A percentile compares a stretch with the other conserved stretches of the same genome.
Conservation (phyloP, 2,329 filamentous ascomycete species). For the Neoarthrinium moseri region DNA sequence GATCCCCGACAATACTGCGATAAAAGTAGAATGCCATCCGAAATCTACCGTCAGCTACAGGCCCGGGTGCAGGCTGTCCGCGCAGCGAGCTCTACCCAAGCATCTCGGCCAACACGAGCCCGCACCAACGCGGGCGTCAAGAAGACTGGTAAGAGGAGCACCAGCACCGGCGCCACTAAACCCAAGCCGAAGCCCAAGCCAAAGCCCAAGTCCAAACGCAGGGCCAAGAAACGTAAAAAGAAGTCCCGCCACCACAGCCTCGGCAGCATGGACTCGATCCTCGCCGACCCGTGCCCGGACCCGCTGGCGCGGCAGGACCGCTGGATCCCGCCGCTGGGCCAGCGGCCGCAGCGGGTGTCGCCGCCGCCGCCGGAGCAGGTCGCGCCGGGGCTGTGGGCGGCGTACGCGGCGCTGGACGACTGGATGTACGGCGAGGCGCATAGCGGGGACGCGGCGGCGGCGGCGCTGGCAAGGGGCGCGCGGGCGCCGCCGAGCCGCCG, state of each 20-base stretch:
- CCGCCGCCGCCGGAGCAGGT: background rate
- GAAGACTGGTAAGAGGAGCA: too few species aligned
- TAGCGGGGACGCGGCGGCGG: background rate
- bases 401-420: slow-evolving; percentile 1
- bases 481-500: background rate
- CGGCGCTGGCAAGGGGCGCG: background rate
- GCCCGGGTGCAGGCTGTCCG: too few species aligned
- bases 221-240: background rate
- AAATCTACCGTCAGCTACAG: too few species aligned
- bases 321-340: background rate
- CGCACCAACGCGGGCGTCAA: background rate
- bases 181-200: too few species aligned
- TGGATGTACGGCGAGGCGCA: background rate
- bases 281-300: background rate
- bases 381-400: background rate
- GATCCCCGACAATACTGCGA: too few species aligned
- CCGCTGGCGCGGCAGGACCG: background rate
- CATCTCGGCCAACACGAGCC: too few species aligned
- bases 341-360: background rate
- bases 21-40: too few species aligned
- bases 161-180: too few species aligned
- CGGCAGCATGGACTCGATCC: slow-evolving; percentile 2
- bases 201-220: too few species aligned
- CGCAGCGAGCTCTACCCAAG: too few species aligned
- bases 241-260: background rate